Conservation (phyloP, 345 rosid genomes). For the sweet orange (Citrus sinensis) region DNA sequence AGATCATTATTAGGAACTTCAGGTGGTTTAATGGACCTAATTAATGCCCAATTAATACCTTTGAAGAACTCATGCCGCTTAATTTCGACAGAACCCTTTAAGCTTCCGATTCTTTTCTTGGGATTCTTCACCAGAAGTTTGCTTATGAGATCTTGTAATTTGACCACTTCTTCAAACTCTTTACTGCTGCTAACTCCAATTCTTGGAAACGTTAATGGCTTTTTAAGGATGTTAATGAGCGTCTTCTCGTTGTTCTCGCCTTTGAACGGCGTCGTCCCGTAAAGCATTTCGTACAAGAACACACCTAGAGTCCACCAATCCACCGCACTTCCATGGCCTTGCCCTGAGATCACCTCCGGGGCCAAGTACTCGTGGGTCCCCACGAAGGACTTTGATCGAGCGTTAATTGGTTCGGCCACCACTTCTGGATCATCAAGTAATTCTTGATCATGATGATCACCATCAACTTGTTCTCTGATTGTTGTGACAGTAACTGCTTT, state of each 20-base stretch:
- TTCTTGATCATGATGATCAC: slow-evolving; percentile 6
- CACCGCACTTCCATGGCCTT: slow-evolving; percentile 94
- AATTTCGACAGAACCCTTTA: slow-evolving; percentile 75
- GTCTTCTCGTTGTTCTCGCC: slow-evolving; percentile 91
- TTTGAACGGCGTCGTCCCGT: slow-evolving; percentile 84
- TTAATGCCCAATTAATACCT: slow-evolving; percentile 87
- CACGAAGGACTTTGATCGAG: slow-evolving; percentile 78
- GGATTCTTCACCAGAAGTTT: slow-evolving; percentile 78
- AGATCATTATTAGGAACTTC: slow-evolving; percentile 46
- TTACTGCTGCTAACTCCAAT: slow-evolving; percentile 40
- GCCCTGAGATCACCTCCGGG: slow-evolving; percentile 93
- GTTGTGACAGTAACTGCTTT: slow-evolving; percentile 35
- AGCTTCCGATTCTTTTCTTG: slow-evolving; percentile 73
- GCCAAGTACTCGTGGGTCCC: slow-evolving; percentile 97
- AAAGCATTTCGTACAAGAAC: slow-evolving; percentile 82
- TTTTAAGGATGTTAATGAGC: slow-evolving; percentile 71
- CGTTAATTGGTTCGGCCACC: slow-evolving; percentile 75
- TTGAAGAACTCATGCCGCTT: slow-evolving; percentile 84
- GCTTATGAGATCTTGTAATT: slow-evolving; percentile 67
- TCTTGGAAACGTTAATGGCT: slow-evolving; percentile 76
- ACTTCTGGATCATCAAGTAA: slow-evolving; percentile 36
- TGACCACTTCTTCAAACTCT: slow-evolving; percentile 62
- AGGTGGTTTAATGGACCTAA: slow-evolving; percentile 80
- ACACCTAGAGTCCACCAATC: slow-evolving; percentile 98
- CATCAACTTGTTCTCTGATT: slow-evolving; percentile 42